phyloP scores from a whole-genome alignment of 768 basidiomycete genomes.

The Leccinum barrowsii region DNA sequence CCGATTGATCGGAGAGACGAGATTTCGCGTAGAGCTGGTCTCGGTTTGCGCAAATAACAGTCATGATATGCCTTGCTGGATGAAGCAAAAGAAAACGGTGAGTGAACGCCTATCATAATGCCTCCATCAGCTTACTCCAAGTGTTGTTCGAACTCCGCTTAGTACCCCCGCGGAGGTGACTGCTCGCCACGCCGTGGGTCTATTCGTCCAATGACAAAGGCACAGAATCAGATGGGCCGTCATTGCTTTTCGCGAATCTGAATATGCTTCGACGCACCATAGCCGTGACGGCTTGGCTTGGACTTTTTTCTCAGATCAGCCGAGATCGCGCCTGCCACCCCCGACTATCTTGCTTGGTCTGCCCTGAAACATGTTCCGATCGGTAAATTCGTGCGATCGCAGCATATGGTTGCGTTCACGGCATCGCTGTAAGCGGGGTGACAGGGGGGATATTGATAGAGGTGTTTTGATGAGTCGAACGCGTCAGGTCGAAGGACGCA shows the following conservation, averaged over 20 bases:
- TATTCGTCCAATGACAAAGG: background rate
- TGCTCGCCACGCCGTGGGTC: background rate
- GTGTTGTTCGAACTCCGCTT: background rate
- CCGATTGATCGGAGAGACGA: background rate
- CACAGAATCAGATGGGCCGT: background rate
- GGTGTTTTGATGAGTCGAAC: conserved; percentile 8
- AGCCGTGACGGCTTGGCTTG: conserved; percentile 1
- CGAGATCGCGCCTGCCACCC: background rate
- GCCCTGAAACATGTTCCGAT: conserved; percentile 1
- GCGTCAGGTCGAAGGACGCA: conserved; percentile 15
- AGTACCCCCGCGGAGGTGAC: background rate
- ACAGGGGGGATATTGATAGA: background rate
- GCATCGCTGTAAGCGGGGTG: background rate
- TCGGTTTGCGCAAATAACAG: background rate
- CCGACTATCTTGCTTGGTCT: background rate
- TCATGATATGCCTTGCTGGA: background rate
- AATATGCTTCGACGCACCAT: background rate
- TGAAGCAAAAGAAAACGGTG: background rate
- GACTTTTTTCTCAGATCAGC: conserved; percentile 5
- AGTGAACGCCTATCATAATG: background rate
- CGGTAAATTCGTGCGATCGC: conserved; percentile 13
- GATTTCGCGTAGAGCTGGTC: background rate
- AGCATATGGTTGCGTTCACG: background rate
- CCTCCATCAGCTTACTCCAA: background rate
- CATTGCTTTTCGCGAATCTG: background rate